Evolutionary conservation across 208 protist species (phyloP).

Genomic region (Acanthamoeba castellanii): DNA sequence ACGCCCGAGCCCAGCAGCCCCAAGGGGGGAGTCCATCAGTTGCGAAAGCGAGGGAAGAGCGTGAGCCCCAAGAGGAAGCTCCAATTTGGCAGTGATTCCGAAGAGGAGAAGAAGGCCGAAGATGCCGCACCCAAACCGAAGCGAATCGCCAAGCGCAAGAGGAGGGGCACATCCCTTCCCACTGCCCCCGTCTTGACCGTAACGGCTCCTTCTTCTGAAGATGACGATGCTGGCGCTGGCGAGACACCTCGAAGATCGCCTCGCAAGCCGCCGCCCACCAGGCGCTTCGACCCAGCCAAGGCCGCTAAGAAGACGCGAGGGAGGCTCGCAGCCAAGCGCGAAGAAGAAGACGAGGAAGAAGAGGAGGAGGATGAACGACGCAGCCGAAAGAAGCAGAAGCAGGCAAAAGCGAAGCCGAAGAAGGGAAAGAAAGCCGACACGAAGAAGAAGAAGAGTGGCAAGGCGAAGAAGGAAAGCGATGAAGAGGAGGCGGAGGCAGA

Average conservation of each 20-base stretch:
- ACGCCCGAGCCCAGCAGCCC: slow-evolving; percentile 11
- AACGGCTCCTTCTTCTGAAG: background rate
- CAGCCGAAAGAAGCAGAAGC: background rate
- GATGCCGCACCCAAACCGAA: background rate
- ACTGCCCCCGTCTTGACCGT: slow-evolving; percentile 5
- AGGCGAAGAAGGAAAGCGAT: background rate
- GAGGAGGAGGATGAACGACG: background rate
- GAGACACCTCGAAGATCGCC: slow-evolving; percentile 1
- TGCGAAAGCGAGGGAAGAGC: slow-evolving; percentile 15
- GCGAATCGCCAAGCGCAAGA: slow-evolving; percentile 35
- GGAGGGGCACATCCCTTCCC: background rate
- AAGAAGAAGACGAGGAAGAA: background rate
- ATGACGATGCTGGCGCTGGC: background rate
- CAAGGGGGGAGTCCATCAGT: background rate
- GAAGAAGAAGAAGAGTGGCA: slow-evolving; percentile 7
- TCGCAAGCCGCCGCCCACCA: background rate
- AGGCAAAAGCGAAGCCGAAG: background rate
- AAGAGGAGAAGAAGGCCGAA: background rate
- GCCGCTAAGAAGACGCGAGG: background rate
- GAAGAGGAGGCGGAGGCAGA: background rate
- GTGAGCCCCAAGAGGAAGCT: slow-evolving; percentile 46
- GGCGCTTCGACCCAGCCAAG: slow-evolving; percentile 42
- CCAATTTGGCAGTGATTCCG: slow-evolving; percentile 1
- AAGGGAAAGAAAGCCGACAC: background rate
- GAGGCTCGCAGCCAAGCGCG: background rate